These are phyloP conservation scores for Fraxinus dipetala DNA, from an alignment of 305 asterid species.

Conservation along the genomic window DNA sequence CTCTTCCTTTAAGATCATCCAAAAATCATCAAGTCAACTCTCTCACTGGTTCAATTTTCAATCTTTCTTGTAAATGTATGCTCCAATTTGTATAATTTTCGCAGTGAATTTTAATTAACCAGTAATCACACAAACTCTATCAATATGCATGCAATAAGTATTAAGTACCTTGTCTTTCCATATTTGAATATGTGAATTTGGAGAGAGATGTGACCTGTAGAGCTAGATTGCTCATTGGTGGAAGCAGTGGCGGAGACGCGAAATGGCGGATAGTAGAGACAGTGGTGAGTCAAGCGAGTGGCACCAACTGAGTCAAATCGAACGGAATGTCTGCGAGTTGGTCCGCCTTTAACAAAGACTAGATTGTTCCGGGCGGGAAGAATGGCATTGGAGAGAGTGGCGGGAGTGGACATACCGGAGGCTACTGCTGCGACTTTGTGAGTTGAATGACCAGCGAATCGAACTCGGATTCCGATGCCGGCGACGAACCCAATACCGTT, in stretches of 20 bases:
- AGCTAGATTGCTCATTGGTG: conserved; percentile 20
- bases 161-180: not conserved
- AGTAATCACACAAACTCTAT: not conserved
- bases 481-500: not conserved
- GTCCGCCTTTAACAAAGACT: conserved; percentile 3
- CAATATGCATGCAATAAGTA: not conserved
- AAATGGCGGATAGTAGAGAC: conserved; percentile 12
- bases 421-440: not conserved
- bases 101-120: not conserved
- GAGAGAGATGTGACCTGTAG: conserved; percentile 25
- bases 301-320: conserved; percentile 17
- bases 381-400: conserved; percentile 12
- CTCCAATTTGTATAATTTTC: not conserved
- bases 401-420: conserved; percentile 9
- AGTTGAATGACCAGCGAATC: conserved; percentile 2
- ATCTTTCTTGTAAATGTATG: not conserved
- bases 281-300: not conserved
- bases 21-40: not conserved
- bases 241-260: conserved; percentile 20
- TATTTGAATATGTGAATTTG: not conserved
- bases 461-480: conserved; percentile 10
- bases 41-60: not conserved
- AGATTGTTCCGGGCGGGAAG: not conserved
- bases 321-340: not conserved
- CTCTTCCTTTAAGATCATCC: not conserved